A percentile compares a stretch with the other conserved stretches of the same genome.
phyloP scores from a whole-genome alignment of 2,329 filamentous ascomycete species.

The Thelonectria olida region DNA sequence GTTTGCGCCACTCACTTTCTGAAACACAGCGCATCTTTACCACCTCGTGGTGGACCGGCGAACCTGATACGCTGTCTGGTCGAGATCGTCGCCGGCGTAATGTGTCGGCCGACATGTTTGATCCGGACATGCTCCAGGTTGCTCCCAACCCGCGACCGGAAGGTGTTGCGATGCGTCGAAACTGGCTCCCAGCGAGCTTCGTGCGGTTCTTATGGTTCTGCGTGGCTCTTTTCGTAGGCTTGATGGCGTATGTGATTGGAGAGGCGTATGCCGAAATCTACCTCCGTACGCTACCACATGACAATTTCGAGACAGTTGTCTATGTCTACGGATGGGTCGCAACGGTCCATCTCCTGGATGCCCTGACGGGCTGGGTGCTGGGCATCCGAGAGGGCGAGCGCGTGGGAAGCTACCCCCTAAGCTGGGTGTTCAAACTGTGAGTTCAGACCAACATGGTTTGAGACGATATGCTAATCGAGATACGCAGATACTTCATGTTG shows the following conservation, averaged over 20 bases:
- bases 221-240: slow-evolving; percentile 67
- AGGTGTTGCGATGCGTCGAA: slow-evolving; percentile 55
- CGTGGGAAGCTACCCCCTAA: slow-evolving; percentile 75
- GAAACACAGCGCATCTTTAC: slow-evolving; percentile 76
- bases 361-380: slow-evolving; percentile 72
- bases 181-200: slow-evolving; percentile 73
- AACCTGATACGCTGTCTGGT: slow-evolving; percentile 57
- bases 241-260: slow-evolving; percentile 73
- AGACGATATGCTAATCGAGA: slow-evolving; percentile 31
- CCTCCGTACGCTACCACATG: slow-evolving; percentile 71
- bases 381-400: slow-evolving; percentile 72
- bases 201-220: slow-evolving; percentile 77
- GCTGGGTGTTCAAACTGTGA: slow-evolving; percentile 76
- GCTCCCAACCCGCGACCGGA: slow-evolving; percentile 38
- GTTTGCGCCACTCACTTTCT: slow-evolving; percentile 67
- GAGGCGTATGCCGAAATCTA: slow-evolving; percentile 77
- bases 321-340: slow-evolving; percentile 77
- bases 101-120: slow-evolving; percentile 48
- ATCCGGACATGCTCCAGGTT: slow-evolving; percentile 46
- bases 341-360: slow-evolving; percentile 72
- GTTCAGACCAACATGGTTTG: slow-evolving; percentile 35
- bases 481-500: slow-evolving; percentile 68
- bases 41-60: slow-evolving; percentile 71
- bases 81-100: slow-evolving; percentile 54
- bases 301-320: slow-evolving; percentile 71